phyloP scores from a whole-genome alignment of 2,329 filamentous ascomycete genomes.

The Botrytis sinoallii region DNA sequence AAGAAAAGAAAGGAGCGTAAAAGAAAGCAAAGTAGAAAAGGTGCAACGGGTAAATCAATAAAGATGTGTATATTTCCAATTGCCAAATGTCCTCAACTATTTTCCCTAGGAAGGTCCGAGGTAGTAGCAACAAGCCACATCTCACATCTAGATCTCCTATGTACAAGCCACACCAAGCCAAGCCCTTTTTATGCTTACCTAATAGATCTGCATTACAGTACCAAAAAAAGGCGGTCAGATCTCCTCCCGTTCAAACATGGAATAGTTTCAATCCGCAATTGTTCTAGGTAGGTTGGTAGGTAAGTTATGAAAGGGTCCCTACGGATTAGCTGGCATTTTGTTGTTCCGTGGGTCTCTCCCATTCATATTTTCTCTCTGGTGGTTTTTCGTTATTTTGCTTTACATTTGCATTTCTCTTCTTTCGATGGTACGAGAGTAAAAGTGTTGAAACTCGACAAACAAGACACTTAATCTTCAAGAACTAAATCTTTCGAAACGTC shows the following conservation, averaged over 20 bases:
- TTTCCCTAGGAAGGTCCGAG: neutral
- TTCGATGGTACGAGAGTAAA: neutral
- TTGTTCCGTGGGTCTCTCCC: constrained; percentile 15
- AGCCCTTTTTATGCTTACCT: neutral
- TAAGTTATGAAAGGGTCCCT: constrained; percentile 5
- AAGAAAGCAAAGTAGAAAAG: neutral
- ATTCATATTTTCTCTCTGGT: neutral
- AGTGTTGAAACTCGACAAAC: neutral
- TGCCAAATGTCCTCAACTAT: constrained; percentile 26
- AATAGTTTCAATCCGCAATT: constrained; percentile 19
- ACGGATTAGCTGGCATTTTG: constrained; percentile 18
- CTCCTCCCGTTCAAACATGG: neutral
- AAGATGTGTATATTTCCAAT: constrained; percentile 10
- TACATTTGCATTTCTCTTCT: neutral
- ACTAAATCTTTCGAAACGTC: neutral
- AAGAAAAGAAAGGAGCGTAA: neutral
- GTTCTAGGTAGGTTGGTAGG: constrained; percentile 8
- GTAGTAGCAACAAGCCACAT: constrained; percentile 5
- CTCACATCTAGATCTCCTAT: neutral
- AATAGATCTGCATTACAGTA: neutral
- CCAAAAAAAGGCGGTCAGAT: constrained; percentile 19
- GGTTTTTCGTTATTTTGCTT: neutral
- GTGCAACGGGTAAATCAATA: neutral
- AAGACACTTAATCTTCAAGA: neutral
- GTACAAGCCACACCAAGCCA: neutral